Conservation (phyloP, 139 green algal species). For the Marvania coccoides region DNA sequence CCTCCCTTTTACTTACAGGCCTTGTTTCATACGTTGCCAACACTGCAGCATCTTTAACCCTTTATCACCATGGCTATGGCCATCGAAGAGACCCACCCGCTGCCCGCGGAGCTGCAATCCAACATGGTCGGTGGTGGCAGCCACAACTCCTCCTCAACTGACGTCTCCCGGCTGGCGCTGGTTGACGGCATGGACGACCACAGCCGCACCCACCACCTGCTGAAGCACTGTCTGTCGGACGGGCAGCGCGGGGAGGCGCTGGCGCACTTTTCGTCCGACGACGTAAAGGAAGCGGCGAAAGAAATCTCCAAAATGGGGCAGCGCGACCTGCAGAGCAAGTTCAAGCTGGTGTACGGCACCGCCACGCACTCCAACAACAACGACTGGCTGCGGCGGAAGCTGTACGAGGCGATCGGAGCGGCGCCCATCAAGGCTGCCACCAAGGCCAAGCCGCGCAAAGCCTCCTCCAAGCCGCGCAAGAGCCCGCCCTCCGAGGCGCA, state of each 20-base stretch:
- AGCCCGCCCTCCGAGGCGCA: background rate
- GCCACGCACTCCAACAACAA: constrained; percentile 42
- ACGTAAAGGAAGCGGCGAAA: constrained; percentile 29
- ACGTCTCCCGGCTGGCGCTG: no score
- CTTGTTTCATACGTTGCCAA: no score
- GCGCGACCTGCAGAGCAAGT: constrained; percentile 35
- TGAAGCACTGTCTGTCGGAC: constrained; percentile 33
- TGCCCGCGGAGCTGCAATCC: no score
- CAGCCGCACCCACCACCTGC: constrained; percentile 30
- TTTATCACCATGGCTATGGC: no score
- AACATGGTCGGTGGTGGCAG: no score
- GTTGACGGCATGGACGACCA: constrained; percentile 1
- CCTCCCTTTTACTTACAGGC: no score
- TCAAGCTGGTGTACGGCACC: constrained; percentile 34
- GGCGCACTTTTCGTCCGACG: constrained; percentile 23
- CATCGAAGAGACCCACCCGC: no score
- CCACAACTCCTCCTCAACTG: no score
- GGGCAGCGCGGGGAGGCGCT: constrained; percentile 17
- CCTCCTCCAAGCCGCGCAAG: constrained; percentile 1
- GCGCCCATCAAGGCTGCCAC: constrained; percentile 21
- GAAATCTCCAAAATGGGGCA: constrained; percentile 39
- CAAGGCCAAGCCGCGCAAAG: constrained; percentile 25
- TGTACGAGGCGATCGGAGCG: constrained; percentile 36
- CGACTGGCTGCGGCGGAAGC: constrained; percentile 36
- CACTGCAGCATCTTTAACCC: no score